These are phyloP conservation scores for Penicillium sclerotiorum DNA, from an alignment of 2,329 filamentous ascomycete genomes.

Conservation along the genomic window DNA sequence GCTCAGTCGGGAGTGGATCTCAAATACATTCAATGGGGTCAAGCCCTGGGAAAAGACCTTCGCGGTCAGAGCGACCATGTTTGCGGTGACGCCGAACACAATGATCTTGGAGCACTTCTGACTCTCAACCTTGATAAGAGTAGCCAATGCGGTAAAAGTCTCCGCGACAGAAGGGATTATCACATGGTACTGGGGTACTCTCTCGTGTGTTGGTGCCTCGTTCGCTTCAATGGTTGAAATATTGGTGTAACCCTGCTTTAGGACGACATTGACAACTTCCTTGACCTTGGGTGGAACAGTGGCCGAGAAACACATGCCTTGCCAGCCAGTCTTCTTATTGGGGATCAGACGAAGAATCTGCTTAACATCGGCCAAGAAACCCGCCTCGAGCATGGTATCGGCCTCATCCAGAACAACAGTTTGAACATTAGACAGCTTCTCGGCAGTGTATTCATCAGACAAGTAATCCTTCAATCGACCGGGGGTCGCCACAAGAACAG, in stretches of 20 bases:
- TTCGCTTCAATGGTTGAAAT: constrained; percentile 79
- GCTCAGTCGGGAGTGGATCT: constrained; percentile 76
- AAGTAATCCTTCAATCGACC: constrained; percentile 53
- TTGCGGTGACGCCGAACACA: constrained; percentile 78
- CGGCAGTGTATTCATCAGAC: constrained; percentile 44
- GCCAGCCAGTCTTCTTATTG: constrained; percentile 49
- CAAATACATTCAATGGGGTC: constrained; percentile 46
- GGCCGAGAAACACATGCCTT: constrained; percentile 80
- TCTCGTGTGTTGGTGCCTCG: constrained; percentile 72
- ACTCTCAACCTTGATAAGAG: constrained; percentile 49
- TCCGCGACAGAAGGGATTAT: constrained; percentile 47
- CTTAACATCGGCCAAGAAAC: constrained; percentile 56
- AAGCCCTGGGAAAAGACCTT: constrained; percentile 53
- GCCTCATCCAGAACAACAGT: constrained; percentile 53
- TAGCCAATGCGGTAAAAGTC: constrained; percentile 49
- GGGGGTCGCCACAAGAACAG: constrained; percentile 52
- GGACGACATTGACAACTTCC: constrained; percentile 69
- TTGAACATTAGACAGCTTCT: constrained; percentile 51
- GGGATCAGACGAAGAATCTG: constrained; percentile 56
- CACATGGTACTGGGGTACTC: constrained; percentile 53
- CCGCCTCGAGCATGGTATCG: constrained; percentile 36
- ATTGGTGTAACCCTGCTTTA: constrained; percentile 70
- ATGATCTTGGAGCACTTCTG: constrained; percentile 75
- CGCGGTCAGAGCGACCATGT: constrained; percentile 61
- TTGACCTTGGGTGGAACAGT: constrained; percentile 85